Evolutionary conservation across 495 filamentous ascomycete species (phyloP).

Genomic region (Xanthoparmelia taractica): DNA sequence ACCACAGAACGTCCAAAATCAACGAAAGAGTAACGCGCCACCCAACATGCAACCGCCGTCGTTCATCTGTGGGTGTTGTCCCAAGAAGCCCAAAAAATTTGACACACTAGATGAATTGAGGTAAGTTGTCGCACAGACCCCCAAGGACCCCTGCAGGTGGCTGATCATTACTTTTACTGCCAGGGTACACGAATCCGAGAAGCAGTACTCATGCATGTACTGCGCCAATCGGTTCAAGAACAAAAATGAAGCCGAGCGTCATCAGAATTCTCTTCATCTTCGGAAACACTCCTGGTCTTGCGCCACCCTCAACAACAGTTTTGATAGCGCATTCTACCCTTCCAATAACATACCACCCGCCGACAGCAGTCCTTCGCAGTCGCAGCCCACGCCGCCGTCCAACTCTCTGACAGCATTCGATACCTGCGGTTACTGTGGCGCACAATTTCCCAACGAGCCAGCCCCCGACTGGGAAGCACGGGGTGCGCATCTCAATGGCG

Average conservation of each 20-base stretch:
- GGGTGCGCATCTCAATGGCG: constrained; percentile 74
- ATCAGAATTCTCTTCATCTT: constrained; percentile 94
- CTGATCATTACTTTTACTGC: constrained; percentile 14
- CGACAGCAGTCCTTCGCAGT: constrained; percentile 37
- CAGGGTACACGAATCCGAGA: constrained; percentile 81
- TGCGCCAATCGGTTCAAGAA: constrained; percentile 98
- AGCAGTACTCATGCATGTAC: constrained; percentile 88
- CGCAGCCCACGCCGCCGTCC: constrained; percentile 30
- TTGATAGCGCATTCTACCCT: constrained; percentile 77
- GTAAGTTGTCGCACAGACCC: constrained; percentile 45
- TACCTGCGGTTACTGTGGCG: constrained; percentile 90
- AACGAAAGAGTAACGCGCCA: constrained; percentile 24
- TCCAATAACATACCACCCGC: constrained; percentile 41
- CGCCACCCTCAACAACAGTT: constrained; percentile 65
- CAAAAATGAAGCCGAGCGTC: constrained; percentile 96
- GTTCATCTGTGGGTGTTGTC: constrained; percentile 93
- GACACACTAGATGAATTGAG: constrained; percentile 76
- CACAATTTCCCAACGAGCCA: constrained; percentile 73
- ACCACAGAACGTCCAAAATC: constrained; percentile 15
- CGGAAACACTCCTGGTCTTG: constrained; percentile 98
- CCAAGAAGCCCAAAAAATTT: constrained; percentile 98
- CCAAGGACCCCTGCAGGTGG: neutral
- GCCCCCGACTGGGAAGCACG: constrained; percentile 75
- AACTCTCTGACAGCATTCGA: constrained; percentile 54
- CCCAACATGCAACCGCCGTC: constrained; percentile 39